Percentiles rank a stretch among this genome's conserved stretches.
Evolutionary conservation across 495 filamentous ascomycete species (phyloP).

Genomic region (Trichoderma reesei): DNA sequence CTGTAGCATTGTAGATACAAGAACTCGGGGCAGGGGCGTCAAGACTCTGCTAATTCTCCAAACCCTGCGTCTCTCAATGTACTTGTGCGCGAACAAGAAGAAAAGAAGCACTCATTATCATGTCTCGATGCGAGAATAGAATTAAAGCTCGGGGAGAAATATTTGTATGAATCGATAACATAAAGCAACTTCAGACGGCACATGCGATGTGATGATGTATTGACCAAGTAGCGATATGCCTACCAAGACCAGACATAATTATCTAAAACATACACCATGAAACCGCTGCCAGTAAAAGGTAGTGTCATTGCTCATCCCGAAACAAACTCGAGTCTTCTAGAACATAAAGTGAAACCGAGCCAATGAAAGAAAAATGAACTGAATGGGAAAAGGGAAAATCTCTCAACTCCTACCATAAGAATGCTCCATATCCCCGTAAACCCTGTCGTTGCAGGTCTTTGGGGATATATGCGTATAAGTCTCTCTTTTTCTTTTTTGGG

Average conservation of each 20-base stretch:
- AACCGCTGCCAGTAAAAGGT: neutral
- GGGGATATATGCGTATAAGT: neutral
- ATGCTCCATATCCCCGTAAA: neutral
- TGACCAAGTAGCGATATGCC: neutral
- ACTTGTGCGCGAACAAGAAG: neutral
- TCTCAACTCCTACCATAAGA: conserved; percentile 2
- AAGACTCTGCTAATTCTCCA: conserved; percentile 3
- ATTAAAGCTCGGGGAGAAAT: neutral
- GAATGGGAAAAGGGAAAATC: neutral
- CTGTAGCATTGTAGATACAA: conserved; percentile 50
- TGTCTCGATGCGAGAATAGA: neutral
- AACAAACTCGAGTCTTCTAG: conserved; percentile 2
- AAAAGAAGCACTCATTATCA: neutral
- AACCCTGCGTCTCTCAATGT: neutral
- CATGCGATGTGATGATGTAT: neutral
- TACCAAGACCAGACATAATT: neutral
- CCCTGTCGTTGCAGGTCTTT: neutral
- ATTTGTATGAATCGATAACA: neutral
- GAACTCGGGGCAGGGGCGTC: conserved; percentile 12
- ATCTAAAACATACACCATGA: neutral
- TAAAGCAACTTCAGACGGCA: neutral
- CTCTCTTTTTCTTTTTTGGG: neutral
- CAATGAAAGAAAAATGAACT: neutral
- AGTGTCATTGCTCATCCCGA: neutral
- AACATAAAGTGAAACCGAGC: neutral